Percentiles rank a stretch among this genome's conserved stretches.
Conservation (phyloP, 2,329 filamentous ascomycete species). For the Scedosporium minutisporum region DNA sequence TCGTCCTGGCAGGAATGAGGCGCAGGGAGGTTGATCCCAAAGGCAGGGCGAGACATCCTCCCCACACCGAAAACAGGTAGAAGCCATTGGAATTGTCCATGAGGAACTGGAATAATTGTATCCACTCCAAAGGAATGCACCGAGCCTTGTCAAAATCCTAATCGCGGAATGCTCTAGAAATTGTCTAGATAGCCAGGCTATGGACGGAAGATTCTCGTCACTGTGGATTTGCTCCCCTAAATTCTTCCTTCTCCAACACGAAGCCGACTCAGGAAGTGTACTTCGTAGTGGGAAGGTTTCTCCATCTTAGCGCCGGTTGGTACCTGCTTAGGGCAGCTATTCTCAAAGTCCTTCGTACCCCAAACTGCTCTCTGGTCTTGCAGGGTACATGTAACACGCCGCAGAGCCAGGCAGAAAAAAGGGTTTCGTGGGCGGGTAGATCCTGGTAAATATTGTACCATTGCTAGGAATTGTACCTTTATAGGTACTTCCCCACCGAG, state of each 20-base stretch:
- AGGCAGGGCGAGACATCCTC: background rate
- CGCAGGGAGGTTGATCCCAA: too few species aligned
- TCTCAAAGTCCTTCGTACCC: too few species aligned
- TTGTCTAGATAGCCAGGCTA: background rate
- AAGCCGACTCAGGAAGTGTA: too few species aligned
- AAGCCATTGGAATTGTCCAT: background rate
- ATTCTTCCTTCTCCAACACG: background rate
- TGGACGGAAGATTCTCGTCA: background rate
- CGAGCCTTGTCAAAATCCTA: background rate
- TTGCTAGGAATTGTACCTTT: too few species aligned
- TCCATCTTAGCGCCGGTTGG: too few species aligned
- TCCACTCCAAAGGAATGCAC: background rate
- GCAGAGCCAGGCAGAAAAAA: too few species aligned
- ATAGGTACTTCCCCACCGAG: constrained; percentile 4
- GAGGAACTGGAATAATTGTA: background rate
- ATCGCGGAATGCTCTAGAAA: background rate
- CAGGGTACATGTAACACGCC: too few species aligned
- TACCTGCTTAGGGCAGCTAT: too few species aligned
- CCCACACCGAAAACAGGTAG: background rate
- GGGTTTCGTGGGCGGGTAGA: too few species aligned
- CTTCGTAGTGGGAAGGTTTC: background rate
- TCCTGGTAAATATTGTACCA: too few species aligned
- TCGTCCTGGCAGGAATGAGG: too few species aligned
- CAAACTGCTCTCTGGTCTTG: too few species aligned
- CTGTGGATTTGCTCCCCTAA: background rate